phyloP scores from a whole-genome alignment of 305 asterid genomes.

The Fraxinus velutina region DNA sequence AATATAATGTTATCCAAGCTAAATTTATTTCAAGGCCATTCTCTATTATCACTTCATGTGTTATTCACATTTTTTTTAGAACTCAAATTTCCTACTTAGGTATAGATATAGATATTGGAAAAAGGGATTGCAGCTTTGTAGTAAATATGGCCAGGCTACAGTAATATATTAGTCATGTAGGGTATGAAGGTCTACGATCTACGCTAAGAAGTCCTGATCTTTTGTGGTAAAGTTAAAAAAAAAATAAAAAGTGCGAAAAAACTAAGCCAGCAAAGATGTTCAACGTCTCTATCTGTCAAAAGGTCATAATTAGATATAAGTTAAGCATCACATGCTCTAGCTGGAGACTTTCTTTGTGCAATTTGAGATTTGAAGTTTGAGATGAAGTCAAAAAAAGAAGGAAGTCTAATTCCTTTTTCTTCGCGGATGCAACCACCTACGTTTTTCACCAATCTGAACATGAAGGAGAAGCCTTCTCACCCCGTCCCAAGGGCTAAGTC shows the following conservation, averaged over 20 bases:
- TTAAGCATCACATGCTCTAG: background rate
- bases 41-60: background rate
- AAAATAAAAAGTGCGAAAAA: too few species aligned
- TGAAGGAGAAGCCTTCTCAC: background rate
- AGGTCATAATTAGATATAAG: background rate
- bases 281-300: background rate
- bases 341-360: background rate
- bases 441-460: too few species aligned
- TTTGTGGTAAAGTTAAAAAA: background rate
- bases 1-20: background rate
- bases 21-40: background rate
- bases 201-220: background rate
- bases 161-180: background rate
- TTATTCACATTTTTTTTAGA: background rate
- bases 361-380: too few species aligned
- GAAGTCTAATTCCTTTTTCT: too few species aligned
- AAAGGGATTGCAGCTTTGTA: background rate
- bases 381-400: too few species aligned
- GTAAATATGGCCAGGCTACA: background rate
- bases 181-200: background rate
- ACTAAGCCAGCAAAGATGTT: background rate
- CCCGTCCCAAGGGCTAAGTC: background rate
- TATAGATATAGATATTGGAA: background rate
- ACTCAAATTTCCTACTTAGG: background rate
- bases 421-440: too few species aligned